Evolutionary conservation across 805 yeast genomes (phyloP).

Genomic region (Wickerhamiella galacta): DNA sequence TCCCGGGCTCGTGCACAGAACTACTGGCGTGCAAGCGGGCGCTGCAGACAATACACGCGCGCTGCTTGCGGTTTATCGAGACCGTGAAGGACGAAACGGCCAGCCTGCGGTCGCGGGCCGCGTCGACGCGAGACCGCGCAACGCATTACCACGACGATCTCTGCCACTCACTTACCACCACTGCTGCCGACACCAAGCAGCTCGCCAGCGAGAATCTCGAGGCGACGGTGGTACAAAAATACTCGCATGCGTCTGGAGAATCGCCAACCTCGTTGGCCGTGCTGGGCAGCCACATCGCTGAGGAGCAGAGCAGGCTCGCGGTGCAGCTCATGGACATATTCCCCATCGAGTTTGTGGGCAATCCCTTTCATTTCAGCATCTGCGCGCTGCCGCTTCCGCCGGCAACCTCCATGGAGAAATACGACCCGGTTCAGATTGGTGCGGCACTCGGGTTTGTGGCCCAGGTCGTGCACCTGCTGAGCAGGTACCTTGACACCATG

Average conservation of each 20-base stretch:
- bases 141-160: too few species aligned
- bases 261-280: not conserved
- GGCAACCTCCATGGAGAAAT: conserved; percentile 15
- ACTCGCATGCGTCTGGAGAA: not conserved
- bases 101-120: too few species aligned
- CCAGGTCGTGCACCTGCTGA: conserved; percentile 26
- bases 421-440: conserved; percentile 27
- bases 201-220: not conserved
- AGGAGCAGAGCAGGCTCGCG: conserved; percentile 19
- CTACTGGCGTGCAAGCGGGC: conserved; percentile 5
- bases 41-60: conserved; percentile 6
- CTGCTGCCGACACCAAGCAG: too few species aligned
- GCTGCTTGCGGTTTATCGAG: not conserved
- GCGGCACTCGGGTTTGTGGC: conserved; percentile 35
- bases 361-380: conserved; percentile 20
- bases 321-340: conserved; percentile 16
- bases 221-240: not conserved
- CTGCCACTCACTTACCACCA: too few species aligned
- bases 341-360: conserved; percentile 19
- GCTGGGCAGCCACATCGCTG: not conserved
- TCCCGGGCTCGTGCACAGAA: conserved; percentile 5
- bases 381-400: conserved; percentile 22
- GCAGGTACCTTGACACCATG: conserved; percentile 29
- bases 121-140: too few species aligned
- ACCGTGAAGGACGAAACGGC: not conserved